Conservation (phyloP, 2,329 filamentous ascomycete genomes). For the Colletotrichum tabaci region DNA sequence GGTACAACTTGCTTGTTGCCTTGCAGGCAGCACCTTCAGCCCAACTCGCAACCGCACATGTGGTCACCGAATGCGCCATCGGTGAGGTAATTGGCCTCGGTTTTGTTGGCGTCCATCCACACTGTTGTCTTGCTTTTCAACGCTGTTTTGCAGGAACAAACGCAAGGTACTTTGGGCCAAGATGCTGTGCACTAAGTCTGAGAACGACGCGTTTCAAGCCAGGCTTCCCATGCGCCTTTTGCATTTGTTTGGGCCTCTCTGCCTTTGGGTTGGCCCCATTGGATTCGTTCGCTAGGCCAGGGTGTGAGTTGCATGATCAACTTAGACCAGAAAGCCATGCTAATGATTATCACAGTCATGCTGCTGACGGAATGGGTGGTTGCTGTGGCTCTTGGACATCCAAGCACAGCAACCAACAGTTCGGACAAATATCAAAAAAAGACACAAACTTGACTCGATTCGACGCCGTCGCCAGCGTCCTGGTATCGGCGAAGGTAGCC, state of each 20-base stretch:
- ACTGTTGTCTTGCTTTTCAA: not conserved
- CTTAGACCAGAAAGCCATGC: conserved; percentile 14
- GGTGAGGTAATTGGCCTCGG: not conserved
- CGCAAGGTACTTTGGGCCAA: conserved; percentile 26
- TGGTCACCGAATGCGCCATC: conserved; percentile 4
- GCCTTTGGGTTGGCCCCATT: conserved; percentile 21
- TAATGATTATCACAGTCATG: conserved; percentile 6
- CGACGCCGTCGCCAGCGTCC: not conserved
- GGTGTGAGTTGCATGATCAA: conserved; percentile 27
- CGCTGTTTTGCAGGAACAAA: conserved; percentile 18
- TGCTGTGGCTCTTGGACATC: conserved; percentile 4
- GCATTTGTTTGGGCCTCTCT: conserved; percentile 34
- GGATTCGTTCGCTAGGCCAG: conserved; percentile 12
- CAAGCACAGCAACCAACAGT: conserved; percentile 10
- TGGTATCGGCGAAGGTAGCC: not conserved
- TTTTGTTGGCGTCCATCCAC: conserved; percentile 5
- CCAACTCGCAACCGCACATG: conserved; percentile 15
- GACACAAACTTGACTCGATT: conserved; percentile 6
- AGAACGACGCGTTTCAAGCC: conserved; percentile 24
- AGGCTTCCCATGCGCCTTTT: conserved; percentile 34
- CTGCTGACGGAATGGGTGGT: not conserved
- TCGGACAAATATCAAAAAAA: conserved; percentile 17
- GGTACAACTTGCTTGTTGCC: not conserved
- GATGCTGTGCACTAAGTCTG: not conserved
- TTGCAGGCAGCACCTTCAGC: not conserved